Evolutionary conservation across 192 early-diverging fungal genomes (phyloP).

Genomic region (Backusella parvicylindrica): DNA sequence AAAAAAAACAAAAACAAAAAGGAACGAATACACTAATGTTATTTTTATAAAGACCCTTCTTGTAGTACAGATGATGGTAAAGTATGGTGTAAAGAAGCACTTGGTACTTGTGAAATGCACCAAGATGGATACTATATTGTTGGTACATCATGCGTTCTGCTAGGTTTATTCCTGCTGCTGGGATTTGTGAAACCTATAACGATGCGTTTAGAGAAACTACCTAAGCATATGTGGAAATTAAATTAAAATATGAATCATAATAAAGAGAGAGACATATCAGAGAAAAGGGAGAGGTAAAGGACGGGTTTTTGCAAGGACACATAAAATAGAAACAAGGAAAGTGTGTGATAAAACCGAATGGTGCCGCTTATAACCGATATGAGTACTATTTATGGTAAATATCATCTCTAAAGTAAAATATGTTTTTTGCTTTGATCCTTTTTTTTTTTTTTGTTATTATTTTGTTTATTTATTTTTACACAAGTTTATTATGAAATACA

Average conservation of each 20-base stretch:
- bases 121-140: conserved; percentile 90
- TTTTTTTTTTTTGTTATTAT: not conserved
- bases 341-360: not conserved
- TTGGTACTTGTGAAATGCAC: conserved; percentile 43
- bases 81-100: not conserved
- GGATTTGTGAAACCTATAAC: conserved; percentile 60
- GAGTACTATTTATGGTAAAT: no score
- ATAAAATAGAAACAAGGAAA: no score
- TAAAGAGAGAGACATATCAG: not conserved
- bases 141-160: conserved; percentile 58
- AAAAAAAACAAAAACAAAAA: no score
- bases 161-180: conserved; percentile 59
- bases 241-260: not conserved
- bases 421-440: not conserved
- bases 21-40: no score
- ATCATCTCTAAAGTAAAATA: not conserved
- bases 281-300: not conserved
- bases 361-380: not conserved
- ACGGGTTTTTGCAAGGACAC: no score
- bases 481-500: not conserved
- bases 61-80: not conserved
- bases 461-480: not conserved
- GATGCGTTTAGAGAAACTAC: conserved; percentile 48
- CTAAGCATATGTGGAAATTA: conserved; percentile 29
- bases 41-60: not conserved